Base-by-base conservation (phyloP, 2,329 filamentous ascomycete species). In the Trichoderma sp. region DNA sequence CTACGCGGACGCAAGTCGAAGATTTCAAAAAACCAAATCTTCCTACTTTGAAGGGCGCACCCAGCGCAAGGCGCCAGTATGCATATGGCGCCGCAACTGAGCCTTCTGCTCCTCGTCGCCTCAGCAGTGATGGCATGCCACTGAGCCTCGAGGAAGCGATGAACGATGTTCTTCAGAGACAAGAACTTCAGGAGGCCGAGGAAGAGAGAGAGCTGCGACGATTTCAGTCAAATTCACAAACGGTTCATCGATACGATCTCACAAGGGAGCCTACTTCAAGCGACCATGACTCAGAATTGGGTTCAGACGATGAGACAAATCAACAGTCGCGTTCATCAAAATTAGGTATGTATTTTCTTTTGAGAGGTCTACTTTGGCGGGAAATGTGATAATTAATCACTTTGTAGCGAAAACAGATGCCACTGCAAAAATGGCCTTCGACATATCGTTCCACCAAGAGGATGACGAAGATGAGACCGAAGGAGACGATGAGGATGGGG, bases 51-150 rank as follows among this genome's bases (percentile, higher is more conserved):
- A 71, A 73, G 43, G 79, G 77, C 4, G 80, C 80, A 0, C 78
- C 80, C 5, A 80, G 78, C 56, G 75, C 78, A 13, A 74, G 79
- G 35, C 75, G 79, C 49, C 79, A 81, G 70, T 81, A 81, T 68
- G 76, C 78, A 1, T 81, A 81, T 72, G 80, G 80, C 40, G 77
- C 80, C 40, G 78, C 68, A n/a, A 75, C 72, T 35, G 80, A 81
- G 61, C 80, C 80, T 2, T 72, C 19, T 5, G 72, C 21, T 75
- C 76, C 24, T 64, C 71, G 40, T 70, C 73, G 11, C 72, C 73
- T 5, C 70, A 37, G 31, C 29, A 49, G 27, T 16, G 35, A 56
- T 21, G 55, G 21, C 29, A 57, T 21, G 29, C 68, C 61, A n/a
- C 27, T 35, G n/a, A 60, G 58, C 29, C 37, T 70, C 4, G 37